Evolutionary conservation across 345 rosid genomes (phyloP), one percentile per base, ranked within the genome.

Genomic region (Aethionema arabicum): DNA sequence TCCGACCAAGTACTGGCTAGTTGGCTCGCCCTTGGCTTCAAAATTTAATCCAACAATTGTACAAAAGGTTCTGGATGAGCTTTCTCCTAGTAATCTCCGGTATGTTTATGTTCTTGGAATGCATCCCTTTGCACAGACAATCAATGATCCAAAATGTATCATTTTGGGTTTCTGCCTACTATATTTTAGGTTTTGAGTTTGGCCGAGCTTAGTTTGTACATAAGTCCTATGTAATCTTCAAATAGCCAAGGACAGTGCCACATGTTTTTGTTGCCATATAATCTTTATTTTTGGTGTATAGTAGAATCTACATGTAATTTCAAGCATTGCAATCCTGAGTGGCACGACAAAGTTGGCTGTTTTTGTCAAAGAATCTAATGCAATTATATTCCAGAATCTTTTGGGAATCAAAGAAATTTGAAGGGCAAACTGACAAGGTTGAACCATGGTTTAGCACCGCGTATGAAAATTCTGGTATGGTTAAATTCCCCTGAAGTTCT

Each of bases 371-470:
- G 7, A 50, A 14, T 16, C 63, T 63, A 69, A 60, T 30, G n/a
- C n/a, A n/a, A n/a, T n/a, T 46, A 45, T 72, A 67, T 65, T 50
- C 58, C 78, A 92, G 98, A 70, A 85, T 92, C 72, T 80, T 89
- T 54, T 92, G 98, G 95, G 89, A 81, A 65, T 92, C 98, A 8
- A 83, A 92, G 81, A 82, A 81, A 45, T 92, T 92, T 82, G 95
- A 89, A 78, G 96, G 88, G 54, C 72, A 69, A 39, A 82, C 93
- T 50, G 79, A 82, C 57, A 80, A 63, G 86, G 78, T 59, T 42
- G 96, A 92, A 77, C 98, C 96, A 32, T 92, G 95, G 95, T 92
- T 89, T 77, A 82, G 82, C 65, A 92, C 98, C 42, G 78, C 91
- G 53, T 86, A 88, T 74, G n/a, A n/a, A n/a, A n/a, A n/a, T n/a